Base-by-base conservation (phyloP, 2,329 filamentous ascomycete species). In the Botrytis cinerea region DNA sequence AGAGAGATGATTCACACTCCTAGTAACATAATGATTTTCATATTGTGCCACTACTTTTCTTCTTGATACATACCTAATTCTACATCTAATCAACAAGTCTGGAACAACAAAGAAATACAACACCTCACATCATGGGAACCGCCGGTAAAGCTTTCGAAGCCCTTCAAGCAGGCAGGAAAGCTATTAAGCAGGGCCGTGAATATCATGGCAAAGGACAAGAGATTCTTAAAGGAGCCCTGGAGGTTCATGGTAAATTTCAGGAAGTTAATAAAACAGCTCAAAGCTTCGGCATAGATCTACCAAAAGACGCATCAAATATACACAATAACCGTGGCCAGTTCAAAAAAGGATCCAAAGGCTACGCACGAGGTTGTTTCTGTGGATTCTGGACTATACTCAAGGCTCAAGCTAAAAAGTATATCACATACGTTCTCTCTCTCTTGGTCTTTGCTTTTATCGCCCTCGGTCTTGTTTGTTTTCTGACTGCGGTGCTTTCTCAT, bases 381-480 rank as follows among this genome's bases (percentile, higher is more conserved):
- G 66, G 48, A 57, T 43, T 51, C n/a, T 69, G 66, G 66, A 32
- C 18, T 5, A 18, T 57, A 16, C n/a, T 69, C n/a, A 69, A 69
- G 38, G 48, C 48, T 10, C 25, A 69, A 59, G 38, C 48, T 32
- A 69, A 69, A 10, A 57, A 45, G 40, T 69, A 45, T 25, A 43
- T 57, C 18, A 69, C 66, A 57, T 69, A 69, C 20, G 66, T 45
- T 3, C n/a, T 43, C 46, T 69, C 48, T 57, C 48, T 69, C 10
- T 16, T 69, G 9, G 25, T 69, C 18, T 69, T 69, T 57, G 48
- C 66, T 38, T 32, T 57, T 5, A 69, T 69, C 38, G n/a, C 66
- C 6, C 4, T 69, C 18, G 66, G 66, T 22, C 66, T 69, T 5
- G n/a, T 69, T 32, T 32, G 25, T 25, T 69, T 57, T 0, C 48